Evolutionary conservation across 306 rosid genomes (phyloP).

Genomic region (Oxytropis ochrocephala): DNA sequence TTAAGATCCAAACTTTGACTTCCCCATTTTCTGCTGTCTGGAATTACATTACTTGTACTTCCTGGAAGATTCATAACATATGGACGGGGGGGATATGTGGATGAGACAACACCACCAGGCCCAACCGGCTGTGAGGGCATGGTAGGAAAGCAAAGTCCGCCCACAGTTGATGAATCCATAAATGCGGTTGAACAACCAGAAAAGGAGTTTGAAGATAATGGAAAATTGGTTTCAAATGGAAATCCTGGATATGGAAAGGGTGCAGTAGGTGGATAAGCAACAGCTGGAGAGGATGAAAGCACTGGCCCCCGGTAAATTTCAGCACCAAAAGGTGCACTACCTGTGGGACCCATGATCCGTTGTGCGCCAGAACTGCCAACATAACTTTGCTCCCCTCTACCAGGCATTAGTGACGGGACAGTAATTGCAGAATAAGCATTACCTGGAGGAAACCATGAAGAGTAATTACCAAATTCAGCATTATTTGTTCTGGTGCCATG

Average conservation of each 20-base stretch:
- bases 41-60: slow-evolving; percentile 56
- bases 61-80: slow-evolving; percentile 73
- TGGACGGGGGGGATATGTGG: slow-evolving; percentile 66
- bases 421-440: slow-evolving; percentile 61
- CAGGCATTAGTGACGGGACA: slow-evolving; percentile 65
- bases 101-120: slow-evolving; percentile 60
- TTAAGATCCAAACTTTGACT: slow-evolving; percentile 87
- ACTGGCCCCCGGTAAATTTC: slow-evolving; percentile 78
- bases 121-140: slow-evolving; percentile 76
- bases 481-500: slow-evolving; percentile 54
- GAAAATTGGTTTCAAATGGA: slow-evolving; percentile 80
- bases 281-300: slow-evolving; percentile 79
- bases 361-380: slow-evolving; percentile 62
- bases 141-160: slow-evolving; percentile 72
- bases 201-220: slow-evolving; percentile 65
- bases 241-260: slow-evolving; percentile 77
- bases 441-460: slow-evolving; percentile 78
- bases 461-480: slow-evolving; percentile 62
- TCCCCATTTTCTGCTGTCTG: slow-evolving; percentile 88
- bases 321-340: slow-evolving; percentile 57
- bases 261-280: slow-evolving; percentile 55
- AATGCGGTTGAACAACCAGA: slow-evolving; percentile 75
- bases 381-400: slow-evolving; percentile 77
- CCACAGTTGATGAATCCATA: slow-evolving; percentile 70
- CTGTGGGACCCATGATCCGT: slow-evolving; percentile 66